Evolutionary conservation across 2,329 filamentous ascomycete species (phyloP).

Genomic region (Aspergillus brunneoviolaceus): DNA sequence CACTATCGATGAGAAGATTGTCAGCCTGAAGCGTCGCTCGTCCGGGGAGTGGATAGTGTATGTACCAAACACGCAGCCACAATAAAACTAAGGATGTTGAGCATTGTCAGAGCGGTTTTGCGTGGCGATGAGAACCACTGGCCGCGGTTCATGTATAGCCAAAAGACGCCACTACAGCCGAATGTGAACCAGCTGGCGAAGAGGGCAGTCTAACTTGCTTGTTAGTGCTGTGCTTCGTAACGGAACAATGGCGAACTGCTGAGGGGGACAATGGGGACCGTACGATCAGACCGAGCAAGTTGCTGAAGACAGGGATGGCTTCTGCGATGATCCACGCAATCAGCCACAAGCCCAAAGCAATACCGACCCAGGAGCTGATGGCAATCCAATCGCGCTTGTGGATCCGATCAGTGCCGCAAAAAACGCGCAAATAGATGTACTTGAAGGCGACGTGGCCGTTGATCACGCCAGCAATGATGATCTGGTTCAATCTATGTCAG

Average conservation of each 20-base stretch:
- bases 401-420: conserved; percentile 59
- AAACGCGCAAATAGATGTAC: conserved; percentile 64
- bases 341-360: conserved; percentile 58
- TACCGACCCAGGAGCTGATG: conserved; percentile 58
- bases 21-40: too few species aligned
- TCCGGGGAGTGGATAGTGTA: not conserved
- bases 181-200: conserved; percentile 69
- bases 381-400: conserved; percentile 52
- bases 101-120: conserved; percentile 29
- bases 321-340: conserved; percentile 68
- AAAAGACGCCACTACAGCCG: conserved; percentile 39
- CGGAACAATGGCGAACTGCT: too few species aligned
- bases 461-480: conserved; percentile 69
- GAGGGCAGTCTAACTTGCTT: conserved; percentile 47
- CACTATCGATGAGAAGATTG: conserved; percentile 17
- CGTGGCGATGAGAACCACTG: conserved; percentile 30
- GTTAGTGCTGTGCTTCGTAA: not conserved
- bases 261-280: not conserved
- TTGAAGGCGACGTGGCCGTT: conserved; percentile 67
- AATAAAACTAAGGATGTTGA: conserved; percentile 27
- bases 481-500: conserved; percentile 35
- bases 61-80: conserved; percentile 27
- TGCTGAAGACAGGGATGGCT: conserved; percentile 68
- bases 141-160: conserved; percentile 39
- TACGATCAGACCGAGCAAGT: conserved; percentile 62